These are phyloP conservation scores for Recurvomyces mirabilis DNA, from an alignment of 495 filamentous ascomycete species.

Conservation along the genomic window DNA sequence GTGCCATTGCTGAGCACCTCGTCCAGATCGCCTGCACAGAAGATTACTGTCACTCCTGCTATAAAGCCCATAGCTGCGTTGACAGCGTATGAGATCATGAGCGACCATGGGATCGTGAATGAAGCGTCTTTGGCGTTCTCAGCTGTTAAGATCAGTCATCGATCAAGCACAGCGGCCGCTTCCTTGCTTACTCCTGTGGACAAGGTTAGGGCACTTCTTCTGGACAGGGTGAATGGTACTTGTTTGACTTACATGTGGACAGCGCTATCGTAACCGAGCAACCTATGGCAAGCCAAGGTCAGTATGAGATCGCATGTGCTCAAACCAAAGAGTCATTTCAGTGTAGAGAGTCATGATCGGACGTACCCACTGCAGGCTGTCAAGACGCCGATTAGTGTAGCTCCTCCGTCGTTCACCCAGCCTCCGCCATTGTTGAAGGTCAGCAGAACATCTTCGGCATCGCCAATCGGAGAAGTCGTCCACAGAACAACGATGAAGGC, in stretches of 20 bases:
- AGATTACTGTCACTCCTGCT: constrained; percentile 15
- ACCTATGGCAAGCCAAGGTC: no score
- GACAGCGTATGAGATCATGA: constrained; percentile 22
- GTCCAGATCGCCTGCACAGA: constrained; percentile 18
- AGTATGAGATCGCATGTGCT: no score
- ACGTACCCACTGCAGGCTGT: constrained; percentile 26
- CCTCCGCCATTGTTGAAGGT: constrained; percentile 22
- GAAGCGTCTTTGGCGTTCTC: constrained; percentile 28
- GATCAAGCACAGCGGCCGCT: no score
- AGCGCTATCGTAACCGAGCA: neutral
- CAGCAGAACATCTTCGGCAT: constrained; percentile 21
- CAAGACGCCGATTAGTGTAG: constrained; percentile 24
- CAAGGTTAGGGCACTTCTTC: no score
- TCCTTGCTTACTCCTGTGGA: no score
- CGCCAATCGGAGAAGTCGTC: constrained; percentile 18
- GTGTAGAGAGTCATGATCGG: no score
- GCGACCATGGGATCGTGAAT: constrained; percentile 25
- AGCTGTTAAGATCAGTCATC: constrained; percentile 5
- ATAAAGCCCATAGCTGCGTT: constrained; percentile 25
- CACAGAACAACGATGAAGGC: constrained; percentile 25
- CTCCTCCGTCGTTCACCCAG: constrained; percentile 23
- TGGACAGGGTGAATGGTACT: no score
- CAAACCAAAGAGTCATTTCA: constrained; percentile 21
- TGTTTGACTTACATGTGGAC: no score
- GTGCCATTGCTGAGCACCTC: constrained; percentile 1